These are phyloP conservation scores for Dictyostelium firmibasis DNA, from an alignment of 78 protist species.

Conservation along the genomic window DNA sequence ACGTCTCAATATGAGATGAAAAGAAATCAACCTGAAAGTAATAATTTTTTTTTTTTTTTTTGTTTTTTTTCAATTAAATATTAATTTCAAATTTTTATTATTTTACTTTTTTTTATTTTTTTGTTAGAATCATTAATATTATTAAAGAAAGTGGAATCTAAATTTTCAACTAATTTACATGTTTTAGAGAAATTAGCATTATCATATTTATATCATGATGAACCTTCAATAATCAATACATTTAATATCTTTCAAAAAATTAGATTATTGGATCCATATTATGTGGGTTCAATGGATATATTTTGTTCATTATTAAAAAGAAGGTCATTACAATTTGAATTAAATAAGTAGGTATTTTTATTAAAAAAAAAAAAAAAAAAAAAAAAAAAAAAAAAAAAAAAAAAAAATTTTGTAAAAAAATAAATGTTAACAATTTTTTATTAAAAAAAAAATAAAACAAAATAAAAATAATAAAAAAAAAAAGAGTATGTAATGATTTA, in stretches of 20 bases:
- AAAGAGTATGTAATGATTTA: slow-evolving; percentile 55
- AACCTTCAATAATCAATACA: slow-evolving; percentile 69
- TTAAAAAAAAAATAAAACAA: too few relatives aligned
- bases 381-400: neutral
- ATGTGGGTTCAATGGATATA: slow-evolving; percentile 75
- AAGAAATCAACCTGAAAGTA: slow-evolving; percentile 75
- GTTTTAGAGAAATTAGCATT: slow-evolving; percentile 60
- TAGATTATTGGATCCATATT: slow-evolving; percentile 40
- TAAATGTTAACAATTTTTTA: too few relatives aligned
- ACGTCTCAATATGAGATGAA: slow-evolving; percentile 51
- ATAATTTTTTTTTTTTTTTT: neutral
- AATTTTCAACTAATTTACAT: slow-evolving; percentile 17
- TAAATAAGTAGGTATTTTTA: slow-evolving; percentile 51
- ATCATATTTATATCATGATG: slow-evolving; percentile 55
- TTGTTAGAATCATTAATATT: slow-evolving; percentile 64
- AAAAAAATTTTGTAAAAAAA: too few relatives aligned
- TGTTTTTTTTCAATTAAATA: neutral
- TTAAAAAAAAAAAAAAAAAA: neutral
- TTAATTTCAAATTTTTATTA: neutral
- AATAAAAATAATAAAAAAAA: neutral
- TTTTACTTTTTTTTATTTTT: neutral
- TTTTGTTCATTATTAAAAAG: slow-evolving; percentile 68
- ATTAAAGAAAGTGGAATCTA: slow-evolving; percentile 41
- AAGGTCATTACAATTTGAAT: slow-evolving; percentile 46
- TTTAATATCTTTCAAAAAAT: slow-evolving; percentile 47